Conservation (phyloP, 345 rosid species). For the Murraya paniculata region DNA sequence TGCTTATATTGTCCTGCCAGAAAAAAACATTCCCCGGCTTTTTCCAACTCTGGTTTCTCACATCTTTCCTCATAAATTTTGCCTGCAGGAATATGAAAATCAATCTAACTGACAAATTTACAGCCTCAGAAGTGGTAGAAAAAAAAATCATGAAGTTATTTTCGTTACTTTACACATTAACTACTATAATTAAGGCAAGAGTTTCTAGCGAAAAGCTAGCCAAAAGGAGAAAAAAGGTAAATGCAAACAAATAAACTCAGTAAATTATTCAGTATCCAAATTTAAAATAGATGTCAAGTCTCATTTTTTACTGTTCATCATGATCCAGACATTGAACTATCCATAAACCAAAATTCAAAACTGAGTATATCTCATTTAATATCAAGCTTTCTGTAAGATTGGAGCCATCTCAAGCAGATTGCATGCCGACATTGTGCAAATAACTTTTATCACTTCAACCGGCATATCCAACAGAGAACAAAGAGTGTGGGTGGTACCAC, state of each 20-base stretch:
- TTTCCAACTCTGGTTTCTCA: slow-evolving; percentile 29
- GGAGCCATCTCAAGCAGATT: background rate
- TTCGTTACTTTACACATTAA: no score
- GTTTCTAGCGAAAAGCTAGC: background rate
- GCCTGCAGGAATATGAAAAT: slow-evolving; percentile 23
- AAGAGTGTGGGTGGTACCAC: background rate
- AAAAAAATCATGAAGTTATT: no score
- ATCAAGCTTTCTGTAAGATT: background rate
- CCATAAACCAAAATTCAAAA: background rate
- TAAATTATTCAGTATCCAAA: no score
- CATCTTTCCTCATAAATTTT: slow-evolving; percentile 37
- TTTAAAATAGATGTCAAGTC: no score
- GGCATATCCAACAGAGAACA: background rate
- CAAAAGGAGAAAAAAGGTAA: no score
- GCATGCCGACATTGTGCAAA: background rate
- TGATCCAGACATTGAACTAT: background rate
- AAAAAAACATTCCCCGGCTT: slow-evolving; percentile 46
- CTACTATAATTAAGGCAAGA: background rate
- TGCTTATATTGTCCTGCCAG: slow-evolving; percentile 27
- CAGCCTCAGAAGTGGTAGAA: background rate
- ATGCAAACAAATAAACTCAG: background rate
- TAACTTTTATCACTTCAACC: background rate
- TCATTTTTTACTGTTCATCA: background rate
- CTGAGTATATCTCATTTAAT: background rate
- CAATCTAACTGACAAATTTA: background rate